Base-by-base conservation (phyloP, 2,329 filamentous ascomycete genomes). In the Colletotrichum acutatum region DNA sequence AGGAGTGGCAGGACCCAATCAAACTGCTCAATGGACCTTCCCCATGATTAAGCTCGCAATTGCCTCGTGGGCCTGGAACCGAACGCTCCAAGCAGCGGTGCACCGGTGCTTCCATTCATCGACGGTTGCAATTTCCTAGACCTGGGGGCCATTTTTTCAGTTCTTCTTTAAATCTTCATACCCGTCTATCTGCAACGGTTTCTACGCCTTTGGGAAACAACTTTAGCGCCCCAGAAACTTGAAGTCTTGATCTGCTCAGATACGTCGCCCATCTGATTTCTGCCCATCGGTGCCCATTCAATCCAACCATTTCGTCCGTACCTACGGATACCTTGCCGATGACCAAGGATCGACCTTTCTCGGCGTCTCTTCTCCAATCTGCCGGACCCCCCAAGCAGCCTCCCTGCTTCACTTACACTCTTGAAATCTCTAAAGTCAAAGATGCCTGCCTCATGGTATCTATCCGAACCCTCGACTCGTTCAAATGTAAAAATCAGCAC, bases 41-140 rank as follows among this genome's bases (percentile, higher is more conserved):
- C 57, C 63, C n/a, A 14, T 32, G 42, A 63, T 72, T 72, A 72
- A 74, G 71, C 71, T 74, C 71, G 42, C 37, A 62, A 70, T 24
- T n/a, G 69, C 63, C 71, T 71, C 67, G 68, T 74, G 71, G 64
- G 46, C 60, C 60, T 65, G 66, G 63, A 72, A 61, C 70, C 60
- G 34, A 42, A 42, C 16, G 37, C 37, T 42, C 37, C 14, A 37
- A n/a, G 30, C 42, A 49, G 42, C 16, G 42, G 19, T 49, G 42
- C 42, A n/a, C 19, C 16, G 42, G 19, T 49, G 19, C 42, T 49
- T 22, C 58, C 57, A 14, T 46, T 54, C 61, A 26, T 22, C 19
- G 16, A 66, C 28, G 49, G 28, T n/a, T 26, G 9, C 58, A 6
- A 61, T 28, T 4, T n/a, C 37, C 56, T 46, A 12, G 56, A 24